phyloP scores from a whole-genome alignment of 2,329 filamentous ascomycete genomes.

The Elsinoe arachidis region DNA sequence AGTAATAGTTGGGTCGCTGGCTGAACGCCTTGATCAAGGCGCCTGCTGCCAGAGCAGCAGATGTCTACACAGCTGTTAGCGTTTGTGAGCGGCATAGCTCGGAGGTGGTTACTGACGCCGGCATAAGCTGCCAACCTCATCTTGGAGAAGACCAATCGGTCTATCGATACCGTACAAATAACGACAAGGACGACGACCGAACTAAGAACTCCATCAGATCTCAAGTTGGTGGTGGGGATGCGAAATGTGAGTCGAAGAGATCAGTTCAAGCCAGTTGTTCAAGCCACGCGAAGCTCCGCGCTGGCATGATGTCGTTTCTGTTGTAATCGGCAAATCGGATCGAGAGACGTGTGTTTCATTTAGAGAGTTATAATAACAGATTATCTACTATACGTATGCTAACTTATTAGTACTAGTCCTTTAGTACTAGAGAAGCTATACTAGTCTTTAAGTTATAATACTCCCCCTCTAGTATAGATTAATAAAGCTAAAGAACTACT shows the following conservation, averaged over 20 bases:
- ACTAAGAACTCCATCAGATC: not conserved
- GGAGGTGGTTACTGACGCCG: constrained; percentile 12
- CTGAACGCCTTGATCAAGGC: constrained; percentile 87
- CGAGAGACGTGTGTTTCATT: too few species aligned
- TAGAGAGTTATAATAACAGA: too few species aligned
- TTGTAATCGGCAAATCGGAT: too few species aligned
- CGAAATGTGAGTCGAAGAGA: not conserved
- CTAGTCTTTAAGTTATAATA: too few species aligned
- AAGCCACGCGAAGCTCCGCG: not conserved
- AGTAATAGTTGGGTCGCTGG: constrained; percentile 96
- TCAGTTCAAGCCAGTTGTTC: not conserved
- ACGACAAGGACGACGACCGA: not conserved
- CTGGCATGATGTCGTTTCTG: not conserved
- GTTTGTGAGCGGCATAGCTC: not conserved
- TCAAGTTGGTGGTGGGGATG: not conserved
- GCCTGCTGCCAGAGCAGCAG: constrained; percentile 70
- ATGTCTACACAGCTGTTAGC: constrained; percentile 36
- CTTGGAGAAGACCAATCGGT: not conserved
- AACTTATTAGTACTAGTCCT: too few species aligned
- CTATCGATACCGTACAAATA: not conserved
- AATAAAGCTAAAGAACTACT: too few species aligned
- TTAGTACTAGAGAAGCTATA: too few species aligned
- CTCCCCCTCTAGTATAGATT: too few species aligned
- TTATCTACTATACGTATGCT: too few species aligned
- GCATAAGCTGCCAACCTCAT: constrained; percentile 19